Evolutionary conservation across 192 early-diverging fungal species (phyloP).

Genomic region (Funneliformis mosseae): DNA sequence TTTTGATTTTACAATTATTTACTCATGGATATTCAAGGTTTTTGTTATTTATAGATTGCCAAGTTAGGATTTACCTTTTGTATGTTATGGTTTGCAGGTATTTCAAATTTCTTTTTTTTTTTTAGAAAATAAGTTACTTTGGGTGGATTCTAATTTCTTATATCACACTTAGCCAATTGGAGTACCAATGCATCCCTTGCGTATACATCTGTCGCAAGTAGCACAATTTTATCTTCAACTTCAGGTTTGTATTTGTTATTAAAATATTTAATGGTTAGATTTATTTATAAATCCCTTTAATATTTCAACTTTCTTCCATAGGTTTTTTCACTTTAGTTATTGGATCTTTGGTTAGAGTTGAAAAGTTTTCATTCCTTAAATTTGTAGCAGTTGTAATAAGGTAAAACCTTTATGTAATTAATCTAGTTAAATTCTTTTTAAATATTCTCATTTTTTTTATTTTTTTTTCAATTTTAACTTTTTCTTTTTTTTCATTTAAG

Average conservation of each 20-base stretch:
- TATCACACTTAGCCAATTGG: constrained; percentile 58
- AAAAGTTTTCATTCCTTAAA: constrained; percentile 57
- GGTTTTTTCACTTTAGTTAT: constrained; percentile 75
- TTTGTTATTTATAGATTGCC: constrained; percentile 53
- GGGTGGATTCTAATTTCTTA: neutral
- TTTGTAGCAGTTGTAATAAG: constrained; percentile 60
- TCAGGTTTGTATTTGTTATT: constrained; percentile 49
- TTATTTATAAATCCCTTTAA: neutral
- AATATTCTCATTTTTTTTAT: neutral
- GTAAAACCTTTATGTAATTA: constrained; percentile 33
- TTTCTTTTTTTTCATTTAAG: constrained; percentile 38
- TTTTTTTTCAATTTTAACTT: neutral
- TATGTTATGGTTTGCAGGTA: constrained; percentile 72
- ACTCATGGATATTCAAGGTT: constrained; percentile 12
- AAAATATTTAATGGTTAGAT: neutral
- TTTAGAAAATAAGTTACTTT: neutral
- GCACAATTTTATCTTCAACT: constrained; percentile 74
- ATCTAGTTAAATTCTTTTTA: neutral
- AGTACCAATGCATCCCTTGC: constrained; percentile 72
- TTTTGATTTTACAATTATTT: neutral
- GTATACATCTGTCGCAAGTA: constrained; percentile 73
- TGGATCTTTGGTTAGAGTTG: constrained; percentile 62
- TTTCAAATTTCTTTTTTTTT: neutral
- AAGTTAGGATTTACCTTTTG: constrained; percentile 69
- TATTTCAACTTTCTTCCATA: neutral